phyloP scores from a whole-genome alignment of 2,329 filamentous ascomycete genomes.

The Pestalotiopsis sp. region DNA sequence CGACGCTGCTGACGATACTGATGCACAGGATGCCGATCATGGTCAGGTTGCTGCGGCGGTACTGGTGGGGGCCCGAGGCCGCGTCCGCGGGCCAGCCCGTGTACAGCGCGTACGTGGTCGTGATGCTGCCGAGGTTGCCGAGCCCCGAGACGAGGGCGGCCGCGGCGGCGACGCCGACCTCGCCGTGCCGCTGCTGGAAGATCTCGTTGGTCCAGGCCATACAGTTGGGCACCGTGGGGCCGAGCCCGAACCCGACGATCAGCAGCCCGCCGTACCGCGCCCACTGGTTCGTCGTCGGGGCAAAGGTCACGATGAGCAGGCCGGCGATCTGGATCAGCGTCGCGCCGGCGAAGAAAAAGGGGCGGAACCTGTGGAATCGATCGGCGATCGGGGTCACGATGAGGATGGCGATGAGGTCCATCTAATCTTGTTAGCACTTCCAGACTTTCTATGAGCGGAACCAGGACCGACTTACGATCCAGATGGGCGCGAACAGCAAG shows the following conservation, averaged over 20 bases:
- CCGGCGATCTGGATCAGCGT: constrained; percentile 80
- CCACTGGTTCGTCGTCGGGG: constrained; percentile 69
- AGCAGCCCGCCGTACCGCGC: constrained; percentile 86
- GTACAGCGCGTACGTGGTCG: constrained; percentile 88
- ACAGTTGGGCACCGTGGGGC: constrained; percentile 87
- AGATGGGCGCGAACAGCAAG: constrained; percentile 86
- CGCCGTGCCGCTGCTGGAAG: constrained; percentile 85
- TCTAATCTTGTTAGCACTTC: constrained; percentile 47
- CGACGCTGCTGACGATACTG: constrained; percentile 72
- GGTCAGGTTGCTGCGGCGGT: constrained; percentile 79
- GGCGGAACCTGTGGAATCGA: constrained; percentile 78
- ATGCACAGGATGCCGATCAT: constrained; percentile 84
- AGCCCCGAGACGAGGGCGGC: constrained; percentile 84
- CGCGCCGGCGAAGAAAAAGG: constrained; percentile 78
- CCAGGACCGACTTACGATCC: constrained; percentile 65
- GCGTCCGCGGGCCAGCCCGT: constrained; percentile 82
- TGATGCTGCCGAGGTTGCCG: constrained; percentile 83
- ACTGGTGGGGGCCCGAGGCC: constrained; percentile 67
- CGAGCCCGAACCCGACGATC: constrained; percentile 87
- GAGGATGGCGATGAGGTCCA: constrained; percentile 86
- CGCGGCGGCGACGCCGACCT: constrained; percentile 87
- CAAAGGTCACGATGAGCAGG: constrained; percentile 77
- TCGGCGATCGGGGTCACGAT: constrained; percentile 84
- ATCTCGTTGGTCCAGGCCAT: constrained; percentile 94
- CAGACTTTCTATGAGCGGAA: not conserved